Conservation (phyloP, 2,329 filamentous ascomycete genomes). For the Hypoxylon sp. region DNA sequence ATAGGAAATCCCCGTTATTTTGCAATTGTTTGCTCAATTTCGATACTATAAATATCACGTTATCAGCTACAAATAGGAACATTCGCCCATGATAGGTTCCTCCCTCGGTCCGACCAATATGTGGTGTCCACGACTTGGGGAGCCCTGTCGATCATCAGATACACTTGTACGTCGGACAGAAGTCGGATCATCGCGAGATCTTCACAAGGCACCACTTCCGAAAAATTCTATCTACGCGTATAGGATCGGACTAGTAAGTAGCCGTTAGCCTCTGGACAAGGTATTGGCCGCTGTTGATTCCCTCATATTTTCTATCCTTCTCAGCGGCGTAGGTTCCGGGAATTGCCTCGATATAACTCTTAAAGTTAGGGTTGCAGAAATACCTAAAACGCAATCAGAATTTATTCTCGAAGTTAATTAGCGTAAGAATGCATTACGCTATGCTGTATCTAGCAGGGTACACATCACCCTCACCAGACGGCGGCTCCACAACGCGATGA, state of each 20-base stretch:
- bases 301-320: slow-evolving; percentile 82
- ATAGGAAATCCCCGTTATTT: slow-evolving; percentile 2
- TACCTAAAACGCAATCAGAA: slow-evolving; percentile 65
- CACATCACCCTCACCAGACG: slow-evolving; percentile 67
- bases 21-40: slow-evolving; percentile 26
- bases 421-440: slow-evolving; percentile 69
- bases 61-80: slow-evolving; percentile 25
- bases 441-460: slow-evolving; percentile 89
- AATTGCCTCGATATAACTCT: slow-evolving; percentile 82
- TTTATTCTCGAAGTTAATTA: neutral
- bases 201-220: slow-evolving; percentile 14
- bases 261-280: slow-evolving; percentile 82
- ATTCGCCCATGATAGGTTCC: slow-evolving; percentile 16
- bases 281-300: slow-evolving; percentile 85
- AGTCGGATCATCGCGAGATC: slow-evolving; percentile 15
- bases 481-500: slow-evolving; percentile 91
- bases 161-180: slow-evolving; percentile 11
- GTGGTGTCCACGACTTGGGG: slow-evolving; percentile 25
- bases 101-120: slow-evolving; percentile 35
- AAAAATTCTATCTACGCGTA: neutral
- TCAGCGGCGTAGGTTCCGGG: slow-evolving; percentile 79
- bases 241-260: slow-evolving; percentile 69
- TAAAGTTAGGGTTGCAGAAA: slow-evolving; percentile 90
- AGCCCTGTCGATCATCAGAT: slow-evolving; percentile 25
- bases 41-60: slow-evolving; percentile 7